Evolutionary conservation across 1,284 basidiomycete genomes (phyloP).

Genomic region (Lignosus rhinocerotis): DNA sequence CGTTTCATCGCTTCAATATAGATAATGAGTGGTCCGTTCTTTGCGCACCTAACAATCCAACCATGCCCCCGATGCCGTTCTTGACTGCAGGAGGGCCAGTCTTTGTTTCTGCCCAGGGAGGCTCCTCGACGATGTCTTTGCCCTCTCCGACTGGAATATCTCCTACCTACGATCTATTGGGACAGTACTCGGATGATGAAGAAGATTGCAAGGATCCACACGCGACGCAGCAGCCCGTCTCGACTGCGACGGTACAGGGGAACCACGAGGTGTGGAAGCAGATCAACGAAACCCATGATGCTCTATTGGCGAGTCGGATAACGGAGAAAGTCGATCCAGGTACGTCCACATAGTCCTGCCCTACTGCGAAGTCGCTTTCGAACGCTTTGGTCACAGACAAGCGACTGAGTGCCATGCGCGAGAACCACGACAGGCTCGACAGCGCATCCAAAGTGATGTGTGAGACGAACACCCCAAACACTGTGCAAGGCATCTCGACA

Average conservation of each 20-base stretch:
- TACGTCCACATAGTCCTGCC: neutral
- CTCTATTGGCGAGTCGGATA: neutral
- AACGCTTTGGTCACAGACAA: neutral
- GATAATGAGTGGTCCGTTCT: neutral
- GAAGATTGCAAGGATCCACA: neutral
- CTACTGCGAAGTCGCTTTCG: neutral
- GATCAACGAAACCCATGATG: neutral
- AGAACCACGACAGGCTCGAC: neutral
- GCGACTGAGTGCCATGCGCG: constrained; percentile 1
- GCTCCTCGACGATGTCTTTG: neutral
- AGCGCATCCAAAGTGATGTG: neutral
- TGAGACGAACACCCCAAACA: neutral
- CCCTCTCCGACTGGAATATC: neutral
- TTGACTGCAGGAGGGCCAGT: neutral
- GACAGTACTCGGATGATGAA: neutral
- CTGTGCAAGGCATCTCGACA: neutral
- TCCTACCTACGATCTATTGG: constrained; percentile 2
- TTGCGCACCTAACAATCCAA: neutral
- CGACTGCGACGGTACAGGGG: neutral
- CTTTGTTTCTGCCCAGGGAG: neutral
- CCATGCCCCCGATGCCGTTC: neutral
- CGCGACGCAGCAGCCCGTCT: neutral
- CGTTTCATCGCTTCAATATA: neutral
- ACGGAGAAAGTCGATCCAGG: constrained; percentile 4
- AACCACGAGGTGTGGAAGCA: constrained; percentile 1